Percentiles rank a stretch among this genome's conserved stretches.
These are phyloP conservation scores for Arabis alpina DNA, from an alignment of 345 rosid genomes.

Conservation along the genomic window DNA sequence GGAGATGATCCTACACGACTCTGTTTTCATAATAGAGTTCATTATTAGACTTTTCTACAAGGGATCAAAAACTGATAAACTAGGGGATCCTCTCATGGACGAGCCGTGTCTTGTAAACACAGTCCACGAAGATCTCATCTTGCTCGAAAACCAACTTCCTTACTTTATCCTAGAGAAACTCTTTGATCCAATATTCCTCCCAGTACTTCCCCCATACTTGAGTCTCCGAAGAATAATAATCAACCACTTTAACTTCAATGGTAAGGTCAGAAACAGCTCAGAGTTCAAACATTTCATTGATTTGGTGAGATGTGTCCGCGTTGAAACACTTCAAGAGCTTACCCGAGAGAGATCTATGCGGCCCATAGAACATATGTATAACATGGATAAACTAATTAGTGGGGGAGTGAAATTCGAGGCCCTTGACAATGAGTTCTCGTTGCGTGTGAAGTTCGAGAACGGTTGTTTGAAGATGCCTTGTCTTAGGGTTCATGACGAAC, in stretches of 20 bases:
- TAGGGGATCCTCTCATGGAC: slow-evolving; percentile 11
- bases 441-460: neutral
- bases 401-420: neutral
- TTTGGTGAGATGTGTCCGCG: neutral
- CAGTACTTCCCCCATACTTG: no score
- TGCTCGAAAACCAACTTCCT: slow-evolving; percentile 41
- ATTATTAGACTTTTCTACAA: no score
- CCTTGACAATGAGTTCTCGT: neutral
- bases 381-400: neutral
- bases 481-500: neutral
- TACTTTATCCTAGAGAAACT: slow-evolving; percentile 30
- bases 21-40: slow-evolving; percentile 27
- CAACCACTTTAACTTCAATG: neutral
- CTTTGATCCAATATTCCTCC: neutral
- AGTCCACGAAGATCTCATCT: neutral
- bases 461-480: slow-evolving; percentile 18
- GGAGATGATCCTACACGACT: slow-evolving; percentile 22
- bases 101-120: neutral
- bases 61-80: no score
- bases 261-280: neutral
- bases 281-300: slow-evolving; percentile 30
- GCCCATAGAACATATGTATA: neutral
- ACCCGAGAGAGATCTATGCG: fast-evolving
- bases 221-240: neutral
- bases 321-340: neutral